Evolutionary conservation across 176 grass and related monocot species (phyloP).

Genomic region (Melocanna baccifera): DNA sequence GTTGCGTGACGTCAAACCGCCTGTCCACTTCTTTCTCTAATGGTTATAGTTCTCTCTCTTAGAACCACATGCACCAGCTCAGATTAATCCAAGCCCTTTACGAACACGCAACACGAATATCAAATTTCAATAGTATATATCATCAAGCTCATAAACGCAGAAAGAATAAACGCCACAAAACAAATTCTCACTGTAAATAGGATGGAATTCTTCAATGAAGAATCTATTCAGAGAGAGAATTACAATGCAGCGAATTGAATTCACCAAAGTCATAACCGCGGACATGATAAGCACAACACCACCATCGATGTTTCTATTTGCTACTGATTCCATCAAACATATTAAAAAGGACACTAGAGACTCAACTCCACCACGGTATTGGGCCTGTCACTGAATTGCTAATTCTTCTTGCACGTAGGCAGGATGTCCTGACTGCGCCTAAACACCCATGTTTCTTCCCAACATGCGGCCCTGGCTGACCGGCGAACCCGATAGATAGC

Average conservation of each 20-base stretch:
- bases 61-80: no score
- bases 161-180: neutral
- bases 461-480: neutral
- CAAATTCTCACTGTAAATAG: neutral
- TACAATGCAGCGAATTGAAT: slow-evolving; percentile 32
- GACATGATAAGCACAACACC: slow-evolving; percentile 24
- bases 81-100: neutral
- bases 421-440: slow-evolving; percentile 32
- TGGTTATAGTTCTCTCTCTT: no score
- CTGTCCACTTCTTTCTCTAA: no score
- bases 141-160: neutral
- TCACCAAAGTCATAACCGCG: neutral
- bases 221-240: slow-evolving; percentile 17
- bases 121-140: neutral
- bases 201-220: neutral
- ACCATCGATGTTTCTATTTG: slow-evolving; percentile 25
- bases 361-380: neutral
- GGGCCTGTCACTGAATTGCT: neutral
- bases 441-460: slow-evolving; percentile 21
- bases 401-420: slow-evolving; percentile 11
- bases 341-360: neutral
- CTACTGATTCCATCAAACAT: slow-evolving; percentile 21
- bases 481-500: neutral
- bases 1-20: no score
- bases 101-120: neutral